Evolutionary conservation across 2,329 filamentous ascomycete genomes (phyloP).

Genomic region (Fusarium paranaense): DNA sequence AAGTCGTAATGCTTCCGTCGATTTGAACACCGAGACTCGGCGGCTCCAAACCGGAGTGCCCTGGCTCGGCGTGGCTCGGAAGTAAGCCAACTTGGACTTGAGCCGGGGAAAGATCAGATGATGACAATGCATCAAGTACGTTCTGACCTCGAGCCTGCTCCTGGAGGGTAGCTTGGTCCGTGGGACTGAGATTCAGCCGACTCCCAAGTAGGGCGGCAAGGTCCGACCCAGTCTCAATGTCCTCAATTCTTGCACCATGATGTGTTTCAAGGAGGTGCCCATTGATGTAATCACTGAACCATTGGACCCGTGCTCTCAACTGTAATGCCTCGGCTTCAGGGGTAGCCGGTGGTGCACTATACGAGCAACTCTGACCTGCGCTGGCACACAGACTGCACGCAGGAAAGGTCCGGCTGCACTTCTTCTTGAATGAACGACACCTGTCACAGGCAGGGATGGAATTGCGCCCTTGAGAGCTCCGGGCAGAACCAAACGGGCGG

Average conservation of each 20-base stretch:
- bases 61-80: not conserved
- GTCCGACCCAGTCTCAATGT: constrained; percentile 47
- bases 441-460: constrained; percentile 47
- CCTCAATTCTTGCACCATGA: constrained; percentile 39
- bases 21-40: not conserved
- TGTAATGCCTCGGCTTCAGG: constrained; percentile 17
- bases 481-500: not conserved
- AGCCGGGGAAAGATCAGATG: not conserved
- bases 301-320: not conserved
- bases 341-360: constrained; percentile 41
- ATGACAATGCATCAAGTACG: not conserved
- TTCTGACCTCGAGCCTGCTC: not conserved
- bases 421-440: constrained; percentile 56
- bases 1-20: not conserved
- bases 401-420: constrained; percentile 52
- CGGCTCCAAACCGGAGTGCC: not conserved
- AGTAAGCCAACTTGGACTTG: not conserved
- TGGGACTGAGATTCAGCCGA: not conserved
- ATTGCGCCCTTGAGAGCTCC: not conserved
- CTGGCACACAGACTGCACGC: constrained; percentile 50
- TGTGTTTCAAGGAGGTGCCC: constrained; percentile 38
- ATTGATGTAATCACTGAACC: constrained; percentile 43
- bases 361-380: constrained; percentile 50
- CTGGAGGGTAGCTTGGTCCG: not conserved
- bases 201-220: constrained; percentile 12